Conservation (phyloP, 331 rosid species). For the Dryas integrifolia region DNA sequence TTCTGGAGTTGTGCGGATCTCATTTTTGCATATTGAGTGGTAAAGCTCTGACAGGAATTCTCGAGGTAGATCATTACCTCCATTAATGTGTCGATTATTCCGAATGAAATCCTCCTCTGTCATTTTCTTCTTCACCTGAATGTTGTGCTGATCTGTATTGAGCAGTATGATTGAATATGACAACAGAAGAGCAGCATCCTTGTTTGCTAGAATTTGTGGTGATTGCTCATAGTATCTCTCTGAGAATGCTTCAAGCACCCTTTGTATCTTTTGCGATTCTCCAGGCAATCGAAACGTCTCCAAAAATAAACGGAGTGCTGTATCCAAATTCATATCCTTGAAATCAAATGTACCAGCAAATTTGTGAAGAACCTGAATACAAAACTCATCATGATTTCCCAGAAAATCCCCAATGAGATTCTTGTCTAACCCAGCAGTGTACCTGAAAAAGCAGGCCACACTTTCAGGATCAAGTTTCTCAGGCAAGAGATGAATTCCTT, state of each 20-base stretch:
- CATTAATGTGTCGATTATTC: slow-evolving; percentile 84
- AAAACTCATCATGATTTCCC: slow-evolving; percentile 94
- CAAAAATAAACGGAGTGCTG: slow-evolving; percentile 84
- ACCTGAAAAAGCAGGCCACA: slow-evolving; percentile 89
- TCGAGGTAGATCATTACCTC: slow-evolving; percentile 84
- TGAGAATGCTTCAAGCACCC: slow-evolving; percentile 98
- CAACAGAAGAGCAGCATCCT: slow-evolving; percentile 88
- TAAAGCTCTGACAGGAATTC: slow-evolving; percentile 72
- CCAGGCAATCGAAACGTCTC: slow-evolving; percentile 95
- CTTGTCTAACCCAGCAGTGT: slow-evolving; percentile 90
- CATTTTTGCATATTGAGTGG: slow-evolving; percentile 84
- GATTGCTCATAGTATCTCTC: slow-evolving; percentile 96
- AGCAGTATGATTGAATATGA: slow-evolving; percentile 89
- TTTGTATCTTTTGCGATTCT: slow-evolving; percentile 97
- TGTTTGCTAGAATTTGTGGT: slow-evolving; percentile 73
- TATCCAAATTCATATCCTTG: slow-evolving; percentile 79
- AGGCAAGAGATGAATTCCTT: slow-evolving; percentile 91
- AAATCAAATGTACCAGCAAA: slow-evolving; percentile 94
- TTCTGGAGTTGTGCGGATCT: slow-evolving; percentile 88
- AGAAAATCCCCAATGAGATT: slow-evolving; percentile 92
- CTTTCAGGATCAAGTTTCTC: slow-evolving; percentile 91
- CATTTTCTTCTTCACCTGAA: slow-evolving; percentile 93
- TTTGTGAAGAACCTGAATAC: slow-evolving; percentile 91
- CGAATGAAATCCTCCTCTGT: slow-evolving; percentile 88
- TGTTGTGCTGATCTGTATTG: slow-evolving; percentile 90